phyloP scores from a whole-genome alignment of 2,329 filamentous ascomycete species.

The Pseudogymnoascus verrucosus region DNA sequence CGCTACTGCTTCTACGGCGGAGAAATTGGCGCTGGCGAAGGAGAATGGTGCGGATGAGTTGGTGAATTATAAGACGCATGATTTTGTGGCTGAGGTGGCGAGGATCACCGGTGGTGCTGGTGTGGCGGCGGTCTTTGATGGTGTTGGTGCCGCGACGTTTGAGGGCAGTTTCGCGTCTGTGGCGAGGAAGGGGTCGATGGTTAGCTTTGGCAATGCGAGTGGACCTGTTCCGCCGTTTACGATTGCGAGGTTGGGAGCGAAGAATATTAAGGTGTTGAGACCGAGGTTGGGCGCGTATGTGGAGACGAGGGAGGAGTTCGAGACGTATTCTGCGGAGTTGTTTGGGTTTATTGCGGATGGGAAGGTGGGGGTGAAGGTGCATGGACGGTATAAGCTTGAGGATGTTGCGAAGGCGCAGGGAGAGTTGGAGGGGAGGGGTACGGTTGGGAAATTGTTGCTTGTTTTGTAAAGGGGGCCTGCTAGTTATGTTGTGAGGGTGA shows the following conservation, averaged over 20 bases:
- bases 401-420: conserved; percentile 65
- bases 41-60: conserved; percentile 63
- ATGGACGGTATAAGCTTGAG: conserved; percentile 68
- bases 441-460: conserved; percentile 74
- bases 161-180: conserved; percentile 67
- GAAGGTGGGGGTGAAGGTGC: conserved; percentile 64
- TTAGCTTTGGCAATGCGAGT: conserved; percentile 73
- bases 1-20: conserved; percentile 65
- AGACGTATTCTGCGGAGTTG: conserved; percentile 62
- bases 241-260: conserved; percentile 51
- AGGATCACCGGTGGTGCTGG: conserved; percentile 67
- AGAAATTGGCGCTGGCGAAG: conserved; percentile 64
- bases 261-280: conserved; percentile 71
- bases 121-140: conserved; percentile 73
- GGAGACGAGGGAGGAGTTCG: conserved; percentile 59
- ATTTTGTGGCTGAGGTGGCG: conserved; percentile 50
- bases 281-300: conserved; percentile 67
- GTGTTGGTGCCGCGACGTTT: conserved; percentile 79
- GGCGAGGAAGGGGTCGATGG: conserved; percentile 67
- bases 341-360: conserved; percentile 63
- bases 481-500: not conserved
- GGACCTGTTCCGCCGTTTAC: conserved; percentile 67
- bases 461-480: conserved; percentile 42
- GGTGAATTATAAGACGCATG: conserved; percentile 60
- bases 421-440: conserved; percentile 75